Percentiles rank a stretch among this genome's conserved stretches.
Conservation (phyloP, 352 stramenopile genomes). For the Phytopythium montanum region DNA sequence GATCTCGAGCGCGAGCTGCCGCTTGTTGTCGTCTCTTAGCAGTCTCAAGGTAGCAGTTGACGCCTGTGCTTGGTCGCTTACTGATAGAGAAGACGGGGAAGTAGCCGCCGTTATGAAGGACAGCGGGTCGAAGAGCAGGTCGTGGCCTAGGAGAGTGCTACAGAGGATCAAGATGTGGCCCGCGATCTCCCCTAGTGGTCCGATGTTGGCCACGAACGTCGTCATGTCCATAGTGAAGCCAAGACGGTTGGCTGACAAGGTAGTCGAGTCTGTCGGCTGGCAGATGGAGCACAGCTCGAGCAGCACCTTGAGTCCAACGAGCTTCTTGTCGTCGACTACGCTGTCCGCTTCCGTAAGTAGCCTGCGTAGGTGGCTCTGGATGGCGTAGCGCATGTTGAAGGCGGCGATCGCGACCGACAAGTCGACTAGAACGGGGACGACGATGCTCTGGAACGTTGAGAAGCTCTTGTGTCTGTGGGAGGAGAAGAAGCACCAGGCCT, state of each 20-base stretch:
- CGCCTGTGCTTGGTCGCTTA: not conserved
- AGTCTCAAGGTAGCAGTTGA: constrained; percentile 2
- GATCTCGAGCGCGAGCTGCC: constrained; percentile 41
- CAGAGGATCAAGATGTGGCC: constrained; percentile 68
- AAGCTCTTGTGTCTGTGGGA: constrained; percentile 25
- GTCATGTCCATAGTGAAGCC: constrained; percentile 32
- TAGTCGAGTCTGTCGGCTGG: no score
- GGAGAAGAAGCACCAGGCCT: constrained; percentile 79
- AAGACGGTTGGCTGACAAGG: not conserved
- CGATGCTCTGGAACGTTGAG: constrained; percentile 23
- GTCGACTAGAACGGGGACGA: constrained; percentile 43
- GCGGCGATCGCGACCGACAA: constrained; percentile 53
- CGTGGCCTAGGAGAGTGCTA: constrained; percentile 57
- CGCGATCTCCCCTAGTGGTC: constrained; percentile 51
- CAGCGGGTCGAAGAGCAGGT: constrained; percentile 28
- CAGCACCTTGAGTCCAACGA: constrained; percentile 56
- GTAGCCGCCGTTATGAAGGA: not conserved
- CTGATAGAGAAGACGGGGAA: not conserved
- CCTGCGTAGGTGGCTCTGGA: constrained; percentile 63
- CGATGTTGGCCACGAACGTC: constrained; percentile 19
- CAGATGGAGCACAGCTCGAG: constrained; percentile 15
- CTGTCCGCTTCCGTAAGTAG: constrained; percentile 55
- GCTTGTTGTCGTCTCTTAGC: constrained; percentile 44
- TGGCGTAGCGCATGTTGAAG: constrained; percentile 68
- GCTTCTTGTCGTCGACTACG: constrained; percentile 69